Evolutionary conservation across 2,329 filamentous ascomycete genomes (phyloP), one percentile per base, ranked within the genome.

Genomic region (Cucurbitaria berberidis): DNA sequence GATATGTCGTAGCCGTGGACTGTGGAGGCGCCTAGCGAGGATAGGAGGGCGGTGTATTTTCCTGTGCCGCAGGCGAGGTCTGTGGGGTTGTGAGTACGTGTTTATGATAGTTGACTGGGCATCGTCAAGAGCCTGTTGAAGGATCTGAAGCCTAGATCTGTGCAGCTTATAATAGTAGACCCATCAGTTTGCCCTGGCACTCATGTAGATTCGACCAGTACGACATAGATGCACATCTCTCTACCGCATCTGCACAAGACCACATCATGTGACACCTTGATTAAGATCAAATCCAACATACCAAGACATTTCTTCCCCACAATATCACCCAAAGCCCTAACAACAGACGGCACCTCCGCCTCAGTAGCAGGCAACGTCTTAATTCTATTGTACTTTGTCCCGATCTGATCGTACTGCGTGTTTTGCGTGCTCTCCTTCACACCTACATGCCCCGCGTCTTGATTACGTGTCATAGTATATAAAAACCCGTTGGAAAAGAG

Each of bases 61-160:
- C 68, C 67, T 18, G 64, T 67, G 19, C 68, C 67, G 50, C 68
- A 72, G 9, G 67, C 68, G 30, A 72, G 65, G 45, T 72, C 68
- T 71, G 50, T 16, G 3, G n/a, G 29, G 26, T 15, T 16, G 13
- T 24, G 42, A 19, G 30, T 34, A n/a, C 10, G 29, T 30, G 9
- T 30, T n/a, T n/a, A n/a, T n/a, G n/a, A n/a, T n/a, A n/a, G n/a
- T n/a, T n/a, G n/a, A n/a, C n/a, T n/a, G n/a, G n/a, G n/a, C n/a
- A n/a, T n/a, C n/a, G n/a, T n/a, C n/a, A n/a, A n/a, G n/a, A n/a
- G n/a, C n/a, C n/a, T n/a, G n/a, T n/a, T n/a, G n/a, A n/a, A n/a
- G n/a, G n/a, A n/a, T n/a, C n/a, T n/a, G n/a, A n/a, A n/a, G n/a
- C n/a, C n/a, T n/a, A n/a, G n/a, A n/a, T n/a, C n/a, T n/a, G n/a